phyloP scores from a whole-genome alignment of 2,329 filamentous ascomycete species.

The Cordyceps cicadae region DNA sequence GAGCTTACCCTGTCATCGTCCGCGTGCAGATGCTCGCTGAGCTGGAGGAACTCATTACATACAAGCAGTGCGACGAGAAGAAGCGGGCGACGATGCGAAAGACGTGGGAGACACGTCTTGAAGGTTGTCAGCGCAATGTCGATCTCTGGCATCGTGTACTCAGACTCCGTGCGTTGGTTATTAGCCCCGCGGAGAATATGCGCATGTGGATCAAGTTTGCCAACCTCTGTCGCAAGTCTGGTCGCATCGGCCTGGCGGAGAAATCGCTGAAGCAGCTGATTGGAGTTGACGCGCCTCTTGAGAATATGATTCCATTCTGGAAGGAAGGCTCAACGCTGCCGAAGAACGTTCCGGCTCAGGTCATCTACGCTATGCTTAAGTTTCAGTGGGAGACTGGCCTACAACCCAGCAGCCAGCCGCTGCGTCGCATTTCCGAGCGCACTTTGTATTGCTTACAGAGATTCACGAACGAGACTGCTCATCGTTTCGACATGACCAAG shows the following conservation, averaged over 20 bases:
- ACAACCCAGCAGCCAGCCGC: slow-evolving; percentile 35
- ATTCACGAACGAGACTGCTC: slow-evolving; percentile 53
- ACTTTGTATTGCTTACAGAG: slow-evolving; percentile 50
- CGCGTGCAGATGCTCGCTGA: slow-evolving; percentile 98
- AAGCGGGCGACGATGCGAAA: slow-evolving; percentile 85
- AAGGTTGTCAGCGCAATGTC: slow-evolving; percentile 92
- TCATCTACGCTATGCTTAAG: slow-evolving; percentile 95
- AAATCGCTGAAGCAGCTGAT: slow-evolving; percentile 91
- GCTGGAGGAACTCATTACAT: slow-evolving; percentile 93
- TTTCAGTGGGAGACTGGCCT: slow-evolving; percentile 89
- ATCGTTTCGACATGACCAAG: slow-evolving; percentile 44
- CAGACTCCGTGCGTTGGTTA: slow-evolving; percentile 84
- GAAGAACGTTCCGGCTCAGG: slow-evolving; percentile 58
- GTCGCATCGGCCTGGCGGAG: slow-evolving; percentile 87
- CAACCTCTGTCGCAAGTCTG: slow-evolving; percentile 94
- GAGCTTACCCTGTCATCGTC: slow-evolving; percentile 95
- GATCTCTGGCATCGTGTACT: slow-evolving; percentile 99
- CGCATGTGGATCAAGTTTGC: slow-evolving; percentile 99
- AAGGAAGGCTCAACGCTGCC: slow-evolving; percentile 26
- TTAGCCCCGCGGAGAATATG: slow-evolving; percentile 85
- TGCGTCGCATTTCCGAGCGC: slow-evolving; percentile 41
- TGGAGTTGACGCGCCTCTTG: slow-evolving; percentile 56
- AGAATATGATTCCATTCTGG: slow-evolving; percentile 54
- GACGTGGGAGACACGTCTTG: slow-evolving; percentile 92
- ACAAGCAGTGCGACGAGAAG: slow-evolving; percentile 87